phyloP scores from a whole-genome alignment of 495 filamentous ascomycete genomes.

The Neurospora sp. region DNA sequence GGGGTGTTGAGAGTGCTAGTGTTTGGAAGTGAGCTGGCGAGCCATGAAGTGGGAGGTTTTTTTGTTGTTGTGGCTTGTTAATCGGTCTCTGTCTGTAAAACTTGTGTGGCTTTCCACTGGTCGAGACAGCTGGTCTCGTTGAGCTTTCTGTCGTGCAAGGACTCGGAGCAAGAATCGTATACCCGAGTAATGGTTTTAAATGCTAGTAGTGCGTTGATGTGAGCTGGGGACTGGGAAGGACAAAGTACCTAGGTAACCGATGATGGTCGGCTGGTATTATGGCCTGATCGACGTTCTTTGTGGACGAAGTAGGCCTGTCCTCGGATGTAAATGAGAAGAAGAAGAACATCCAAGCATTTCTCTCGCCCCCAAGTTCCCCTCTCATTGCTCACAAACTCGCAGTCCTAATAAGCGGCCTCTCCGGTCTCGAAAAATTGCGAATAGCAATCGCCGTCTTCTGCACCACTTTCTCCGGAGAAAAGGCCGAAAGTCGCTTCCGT shows the following conservation, averaged over 20 bases:
- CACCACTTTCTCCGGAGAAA: background rate
- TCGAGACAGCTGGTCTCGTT: background rate
- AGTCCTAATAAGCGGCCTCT: background rate
- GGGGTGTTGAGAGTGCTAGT: constrained; percentile 25
- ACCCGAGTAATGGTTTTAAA: background rate
- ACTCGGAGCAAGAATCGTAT: background rate
- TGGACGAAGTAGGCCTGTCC: background rate
- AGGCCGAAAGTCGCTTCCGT: background rate
- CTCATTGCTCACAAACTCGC: background rate
- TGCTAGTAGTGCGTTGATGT: background rate
- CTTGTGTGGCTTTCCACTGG: background rate
- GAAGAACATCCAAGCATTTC: background rate
- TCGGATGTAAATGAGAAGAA: background rate
- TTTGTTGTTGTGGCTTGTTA: background rate
- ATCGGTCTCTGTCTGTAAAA: too few species aligned
- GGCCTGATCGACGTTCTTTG: background rate
- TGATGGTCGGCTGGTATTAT: background rate
- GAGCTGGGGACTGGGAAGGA: background rate
- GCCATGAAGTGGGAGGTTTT: too few species aligned
- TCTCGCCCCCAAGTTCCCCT: background rate
- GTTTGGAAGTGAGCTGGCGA: constrained; percentile 26
- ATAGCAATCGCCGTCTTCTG: background rate
- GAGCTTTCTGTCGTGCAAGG: background rate
- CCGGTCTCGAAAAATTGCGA: background rate
- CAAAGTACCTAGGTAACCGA: background rate